Evolutionary conservation across 2,329 filamentous ascomycete genomes (phyloP).

Genomic region (Pleurostoma richardsiae): DNA sequence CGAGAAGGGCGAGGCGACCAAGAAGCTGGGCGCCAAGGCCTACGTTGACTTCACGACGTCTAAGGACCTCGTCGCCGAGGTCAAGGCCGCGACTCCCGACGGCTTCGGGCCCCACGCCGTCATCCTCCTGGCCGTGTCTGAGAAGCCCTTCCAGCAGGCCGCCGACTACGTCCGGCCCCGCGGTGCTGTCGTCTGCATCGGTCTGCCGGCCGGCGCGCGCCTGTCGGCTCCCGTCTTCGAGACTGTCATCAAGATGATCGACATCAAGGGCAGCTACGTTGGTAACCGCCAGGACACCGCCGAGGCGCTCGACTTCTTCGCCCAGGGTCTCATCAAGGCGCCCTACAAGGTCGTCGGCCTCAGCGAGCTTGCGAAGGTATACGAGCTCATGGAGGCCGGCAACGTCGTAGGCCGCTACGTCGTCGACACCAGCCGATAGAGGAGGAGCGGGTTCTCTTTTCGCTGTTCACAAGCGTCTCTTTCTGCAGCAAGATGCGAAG

Average conservation of each 20-base stretch:
- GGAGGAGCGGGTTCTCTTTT: neutral
- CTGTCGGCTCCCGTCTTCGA: constrained; percentile 84
- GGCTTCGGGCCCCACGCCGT: constrained; percentile 84
- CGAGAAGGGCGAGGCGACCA: constrained; percentile 71
- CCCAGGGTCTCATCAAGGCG: constrained; percentile 75
- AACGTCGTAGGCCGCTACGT: constrained; percentile 77
- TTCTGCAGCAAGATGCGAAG: too few species aligned
- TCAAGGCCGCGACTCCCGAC: constrained; percentile 74
- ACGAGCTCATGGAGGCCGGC: constrained; percentile 65
- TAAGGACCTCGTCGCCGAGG: constrained; percentile 76
- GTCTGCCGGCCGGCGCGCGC: constrained; percentile 74
- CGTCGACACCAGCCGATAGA: constrained; percentile 65
- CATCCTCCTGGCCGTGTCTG: constrained; percentile 76
- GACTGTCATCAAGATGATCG: constrained; percentile 84
- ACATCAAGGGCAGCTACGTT: constrained; percentile 89
- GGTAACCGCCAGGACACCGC: constrained; percentile 84
- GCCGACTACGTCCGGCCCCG: constrained; percentile 79
- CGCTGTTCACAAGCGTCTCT: too few species aligned
- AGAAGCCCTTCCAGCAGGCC: constrained; percentile 95
- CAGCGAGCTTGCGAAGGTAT: constrained; percentile 75
- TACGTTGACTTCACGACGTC: constrained; percentile 79
- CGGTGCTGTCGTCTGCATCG: constrained; percentile 83
- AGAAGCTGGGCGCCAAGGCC: constrained; percentile 62
- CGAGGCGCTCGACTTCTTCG: constrained; percentile 89
- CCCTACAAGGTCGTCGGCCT: constrained; percentile 84